These are phyloP conservation scores for Anthracocystis panici-leucophaei DNA, from an alignment of 1,284 basidiomycete species.

Conservation along the genomic window DNA sequence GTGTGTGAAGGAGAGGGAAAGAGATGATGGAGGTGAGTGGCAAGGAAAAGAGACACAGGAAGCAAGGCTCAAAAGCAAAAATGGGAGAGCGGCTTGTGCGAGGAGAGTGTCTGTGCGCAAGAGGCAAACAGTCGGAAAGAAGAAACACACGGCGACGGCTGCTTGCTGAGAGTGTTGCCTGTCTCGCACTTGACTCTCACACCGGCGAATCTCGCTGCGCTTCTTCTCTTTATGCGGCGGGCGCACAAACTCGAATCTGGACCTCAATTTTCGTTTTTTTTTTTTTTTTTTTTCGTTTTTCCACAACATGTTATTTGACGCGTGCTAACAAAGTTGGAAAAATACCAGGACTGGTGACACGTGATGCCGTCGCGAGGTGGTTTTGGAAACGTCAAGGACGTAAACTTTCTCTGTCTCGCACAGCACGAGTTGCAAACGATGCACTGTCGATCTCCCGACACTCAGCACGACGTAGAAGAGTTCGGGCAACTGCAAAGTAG, in stretches of 20 bases:
- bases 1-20: background rate
- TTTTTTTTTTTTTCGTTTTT: no score
- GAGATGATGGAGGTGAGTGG: background rate
- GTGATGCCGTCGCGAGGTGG: slow-evolving; percentile 28
- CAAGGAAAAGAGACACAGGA: background rate
- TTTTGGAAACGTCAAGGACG: slow-evolving; percentile 3
- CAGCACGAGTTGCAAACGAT: background rate
- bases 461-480: background rate
- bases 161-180: no score
- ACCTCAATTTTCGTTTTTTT: background rate
- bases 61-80: background rate
- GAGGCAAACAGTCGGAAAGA: no score
- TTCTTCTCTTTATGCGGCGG: no score
- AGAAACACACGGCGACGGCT: no score
- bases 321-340: background rate
- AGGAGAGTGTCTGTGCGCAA: background rate
- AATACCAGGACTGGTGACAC: slow-evolving; percentile 6
- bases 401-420: background rate
- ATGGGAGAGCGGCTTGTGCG: background rate
- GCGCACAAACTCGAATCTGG: no score
- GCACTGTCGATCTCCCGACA: background rate
- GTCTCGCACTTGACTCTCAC: no score
- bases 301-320: background rate
- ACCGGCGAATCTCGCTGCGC: no score
- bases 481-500: background rate